Evolutionary conservation across 2,329 filamentous ascomycete genomes (phyloP).

Genomic region (Aspergillus sergii): DNA sequence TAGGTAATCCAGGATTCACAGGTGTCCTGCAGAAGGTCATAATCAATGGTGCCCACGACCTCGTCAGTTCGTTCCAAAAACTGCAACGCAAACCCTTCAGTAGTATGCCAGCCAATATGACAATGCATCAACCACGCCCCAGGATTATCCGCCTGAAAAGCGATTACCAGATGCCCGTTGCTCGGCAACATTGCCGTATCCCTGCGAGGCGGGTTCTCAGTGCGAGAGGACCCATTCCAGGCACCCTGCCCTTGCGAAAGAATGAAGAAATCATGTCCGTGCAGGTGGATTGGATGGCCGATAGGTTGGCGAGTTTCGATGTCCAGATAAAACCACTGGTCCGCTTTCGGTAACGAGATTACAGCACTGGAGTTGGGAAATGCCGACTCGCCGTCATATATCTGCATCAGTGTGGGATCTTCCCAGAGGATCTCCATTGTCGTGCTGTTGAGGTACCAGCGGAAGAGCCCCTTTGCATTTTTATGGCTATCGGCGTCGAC

Average conservation of each 20-base stretch:
- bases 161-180: slow-evolving; percentile 65
- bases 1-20: no score
- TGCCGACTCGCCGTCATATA: neutral
- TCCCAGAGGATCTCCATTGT: slow-evolving; percentile 14
- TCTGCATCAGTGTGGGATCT: slow-evolving; percentile 12
- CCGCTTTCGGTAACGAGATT: no score
- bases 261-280: slow-evolving; percentile 16
- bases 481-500: slow-evolving; percentile 11
- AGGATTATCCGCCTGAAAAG: slow-evolving; percentile 41
- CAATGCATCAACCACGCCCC: slow-evolving; percentile 72
- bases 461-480: slow-evolving; percentile 9
- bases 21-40: no score
- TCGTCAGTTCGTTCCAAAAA: slow-evolving; percentile 4
- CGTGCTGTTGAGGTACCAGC: slow-evolving; percentile 17
- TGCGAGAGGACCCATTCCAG: slow-evolving; percentile 3
- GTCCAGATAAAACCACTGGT: no score
- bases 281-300: slow-evolving; percentile 10
- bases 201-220: slow-evolving; percentile 60
- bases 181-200: slow-evolving; percentile 68
- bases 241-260: neutral
- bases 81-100: slow-evolving; percentile 66
- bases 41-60: no score
- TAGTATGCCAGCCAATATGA: slow-evolving; percentile 75
- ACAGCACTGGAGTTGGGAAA: no score
- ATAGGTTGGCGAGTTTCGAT: neutral